phyloP scores from a whole-genome alignment of 208 protist species.

The Crithidia brevicula region DNA sequence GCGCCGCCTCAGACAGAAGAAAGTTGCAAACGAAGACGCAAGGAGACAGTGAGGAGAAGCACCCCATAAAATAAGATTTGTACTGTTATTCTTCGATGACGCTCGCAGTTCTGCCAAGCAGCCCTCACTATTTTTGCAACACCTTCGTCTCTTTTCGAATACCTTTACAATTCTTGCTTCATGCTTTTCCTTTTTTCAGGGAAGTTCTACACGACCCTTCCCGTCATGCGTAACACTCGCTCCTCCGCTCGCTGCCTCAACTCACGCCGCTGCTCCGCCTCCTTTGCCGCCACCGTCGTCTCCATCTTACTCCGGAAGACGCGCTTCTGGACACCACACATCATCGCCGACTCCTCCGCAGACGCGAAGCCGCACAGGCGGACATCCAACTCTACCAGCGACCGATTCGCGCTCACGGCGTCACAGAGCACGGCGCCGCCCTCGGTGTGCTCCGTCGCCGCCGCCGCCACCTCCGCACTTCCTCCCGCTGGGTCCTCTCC shows the following conservation, averaged over 20 bases:
- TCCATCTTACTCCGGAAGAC: conserved; percentile 28
- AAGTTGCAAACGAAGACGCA: too few species aligned
- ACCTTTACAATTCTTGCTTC: neutral
- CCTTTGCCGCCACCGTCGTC: conserved; percentile 25
- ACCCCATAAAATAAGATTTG: too few species aligned
- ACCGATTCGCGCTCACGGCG: conserved; percentile 55
- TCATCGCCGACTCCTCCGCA: conserved; percentile 52
- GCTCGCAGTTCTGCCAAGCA: too few species aligned
- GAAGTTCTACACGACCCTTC: neutral
- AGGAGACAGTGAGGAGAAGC: too few species aligned
- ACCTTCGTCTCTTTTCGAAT: too few species aligned
- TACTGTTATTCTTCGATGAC: too few species aligned
- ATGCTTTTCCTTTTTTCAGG: neutral
- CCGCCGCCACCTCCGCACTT: neutral
- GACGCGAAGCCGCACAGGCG: conserved; percentile 53
- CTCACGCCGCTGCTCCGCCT: conserved; percentile 30
- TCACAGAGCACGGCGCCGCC: conserved; percentile 43
- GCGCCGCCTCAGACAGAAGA: too few species aligned
- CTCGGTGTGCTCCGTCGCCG: conserved; percentile 17
- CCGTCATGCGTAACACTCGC: conserved; percentile 32
- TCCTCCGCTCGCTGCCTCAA: conserved; percentile 26
- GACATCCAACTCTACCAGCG: conserved; percentile 70
- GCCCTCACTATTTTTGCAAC: too few species aligned
- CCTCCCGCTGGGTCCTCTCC: neutral
- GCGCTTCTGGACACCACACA: conserved; percentile 39